phyloP scores from a whole-genome alignment of 2,329 filamentous ascomycete species.

The Claviceps citrina region DNA sequence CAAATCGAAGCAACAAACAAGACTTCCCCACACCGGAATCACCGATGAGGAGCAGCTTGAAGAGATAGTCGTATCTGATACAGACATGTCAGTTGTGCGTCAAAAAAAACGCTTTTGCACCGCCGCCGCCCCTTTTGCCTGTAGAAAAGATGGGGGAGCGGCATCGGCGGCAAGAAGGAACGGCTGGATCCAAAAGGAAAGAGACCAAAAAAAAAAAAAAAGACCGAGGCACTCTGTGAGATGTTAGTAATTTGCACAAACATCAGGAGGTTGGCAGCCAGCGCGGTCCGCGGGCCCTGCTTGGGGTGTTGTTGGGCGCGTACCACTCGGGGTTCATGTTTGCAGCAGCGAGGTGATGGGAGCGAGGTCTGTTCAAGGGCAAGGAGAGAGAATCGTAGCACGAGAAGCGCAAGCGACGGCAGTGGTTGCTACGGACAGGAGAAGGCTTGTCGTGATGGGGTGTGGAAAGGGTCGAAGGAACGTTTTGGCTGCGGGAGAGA shows the following conservation, averaged over 20 bases:
- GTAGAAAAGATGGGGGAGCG: no score
- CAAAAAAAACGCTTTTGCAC: not conserved
- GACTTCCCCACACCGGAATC: slow-evolving; percentile 99
- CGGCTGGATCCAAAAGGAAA: no score
- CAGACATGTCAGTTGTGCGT: slow-evolving; percentile 11
- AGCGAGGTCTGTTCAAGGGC: slow-evolving; percentile 2
- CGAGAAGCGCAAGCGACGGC: no score
- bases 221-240: slow-evolving; percentile 4
- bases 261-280: slow-evolving; percentile 15
- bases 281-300: slow-evolving; percentile 14
- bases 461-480: slow-evolving; percentile 12
- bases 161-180: no score
- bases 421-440: no score
- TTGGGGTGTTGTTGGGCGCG: slow-evolving; percentile 30
- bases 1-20: slow-evolving; percentile 92
- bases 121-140: not conserved
- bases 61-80: slow-evolving; percentile 97
- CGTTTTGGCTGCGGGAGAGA: no score
- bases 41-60: slow-evolving; percentile 99
- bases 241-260: slow-evolving; percentile 5
- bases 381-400: slow-evolving; percentile 3
- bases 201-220: no score
- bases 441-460: slow-evolving; percentile 12
- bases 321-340: slow-evolving; percentile 91
- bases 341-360: slow-evolving; percentile 19